Evolutionary conservation across 164 flowering plant species (phyloP), one percentile per base, ranked within the genome.

Genomic region (grape (Vitis vinifera)): DNA sequence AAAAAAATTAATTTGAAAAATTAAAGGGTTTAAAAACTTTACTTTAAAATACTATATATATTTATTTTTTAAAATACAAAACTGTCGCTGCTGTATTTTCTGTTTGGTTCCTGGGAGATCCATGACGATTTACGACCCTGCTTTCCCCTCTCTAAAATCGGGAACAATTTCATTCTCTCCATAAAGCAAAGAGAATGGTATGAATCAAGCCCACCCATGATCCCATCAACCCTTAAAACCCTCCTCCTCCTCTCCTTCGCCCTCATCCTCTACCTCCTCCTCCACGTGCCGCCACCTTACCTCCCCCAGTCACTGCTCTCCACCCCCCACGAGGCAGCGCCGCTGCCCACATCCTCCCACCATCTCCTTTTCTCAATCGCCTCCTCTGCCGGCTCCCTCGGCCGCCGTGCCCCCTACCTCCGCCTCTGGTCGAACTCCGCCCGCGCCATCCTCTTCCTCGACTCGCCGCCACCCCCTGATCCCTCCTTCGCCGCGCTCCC

Each of bases 361-460:
- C 90, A 90, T 80, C 56, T 93, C 72, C 81, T 86, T 71, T 91
- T 93, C 79, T 79, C 87, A 65, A 79, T 93, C 68, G 97, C 96
- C 48, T 80, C 92, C 63, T 83, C 91, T 55, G 68, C 87, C 62
- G n/a, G 31, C 4, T 84, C 90, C 47, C 83, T 80, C 79, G 64
- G 80, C 49, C 44, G 51, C 53, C 86, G 97, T 9, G 56, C 31
- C 23, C 67, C 77, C 14, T 86, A 80, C 79, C 14, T 91, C 30
- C 83, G 83, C 11, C 79, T 84, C 65, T 93, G 98, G 98, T 87
- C 84, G 66, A 52, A 70, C 31, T 30, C 70, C 48, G 80, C 83
- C 53, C 84, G 88, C 63, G 95, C 88, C 4, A 70, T 74, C 73
- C 85, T 87, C 51, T 93, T 88, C 80, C 85, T 93, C 57, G 94